These are phyloP conservation scores for Tolypocladium capitatum DNA, from an alignment of 2,329 filamentous ascomycete species.

Conservation along the genomic window DNA sequence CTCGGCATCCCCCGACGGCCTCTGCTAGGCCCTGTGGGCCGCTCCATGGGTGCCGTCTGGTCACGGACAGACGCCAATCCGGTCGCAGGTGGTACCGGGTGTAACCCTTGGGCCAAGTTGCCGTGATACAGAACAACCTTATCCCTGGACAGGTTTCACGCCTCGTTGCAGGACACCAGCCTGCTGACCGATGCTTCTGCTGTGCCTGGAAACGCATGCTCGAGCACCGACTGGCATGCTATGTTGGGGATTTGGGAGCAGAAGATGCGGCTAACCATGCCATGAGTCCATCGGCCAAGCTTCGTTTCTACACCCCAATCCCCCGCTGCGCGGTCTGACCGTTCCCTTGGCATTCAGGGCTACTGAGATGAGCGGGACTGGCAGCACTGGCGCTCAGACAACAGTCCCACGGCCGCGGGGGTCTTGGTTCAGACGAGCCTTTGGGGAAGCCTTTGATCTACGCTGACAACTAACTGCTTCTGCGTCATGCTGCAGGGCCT, in stretches of 20 bases:
- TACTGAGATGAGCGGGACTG: not conserved
- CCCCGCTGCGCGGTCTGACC: not conserved
- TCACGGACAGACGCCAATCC: slow-evolving; percentile 5
- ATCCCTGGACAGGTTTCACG: slow-evolving; percentile 7
- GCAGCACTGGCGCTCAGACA: not conserved
- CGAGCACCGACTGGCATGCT: not conserved
- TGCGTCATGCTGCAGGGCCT: slow-evolving; percentile 1
- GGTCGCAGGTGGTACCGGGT: slow-evolving; percentile 7
- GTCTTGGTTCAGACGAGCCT: slow-evolving; percentile 2
- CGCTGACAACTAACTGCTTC: not conserved
- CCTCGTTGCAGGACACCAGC: slow-evolving; percentile 6
- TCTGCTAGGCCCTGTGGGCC: not conserved
- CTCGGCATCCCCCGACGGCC: slow-evolving; percentile 5
- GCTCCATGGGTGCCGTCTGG: slow-evolving; percentile 1
- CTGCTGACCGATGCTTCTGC: not conserved
- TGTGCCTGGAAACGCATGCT: not conserved
- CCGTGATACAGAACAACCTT: slow-evolving; percentile 3
- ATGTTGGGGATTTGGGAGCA: not conserved
- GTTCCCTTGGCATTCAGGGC: not conserved
- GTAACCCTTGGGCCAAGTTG: slow-evolving; percentile 5
- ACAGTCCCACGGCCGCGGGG: not conserved
- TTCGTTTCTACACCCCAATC: not conserved
- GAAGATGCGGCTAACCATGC: not conserved
- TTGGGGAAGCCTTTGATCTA: not conserved
- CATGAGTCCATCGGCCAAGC: not conserved